Evolutionary conservation across 108 stramenopile genomes (phyloP), one percentile per base, ranked within the genome.

Genomic region (Discostella pseudostelligera): DNA sequence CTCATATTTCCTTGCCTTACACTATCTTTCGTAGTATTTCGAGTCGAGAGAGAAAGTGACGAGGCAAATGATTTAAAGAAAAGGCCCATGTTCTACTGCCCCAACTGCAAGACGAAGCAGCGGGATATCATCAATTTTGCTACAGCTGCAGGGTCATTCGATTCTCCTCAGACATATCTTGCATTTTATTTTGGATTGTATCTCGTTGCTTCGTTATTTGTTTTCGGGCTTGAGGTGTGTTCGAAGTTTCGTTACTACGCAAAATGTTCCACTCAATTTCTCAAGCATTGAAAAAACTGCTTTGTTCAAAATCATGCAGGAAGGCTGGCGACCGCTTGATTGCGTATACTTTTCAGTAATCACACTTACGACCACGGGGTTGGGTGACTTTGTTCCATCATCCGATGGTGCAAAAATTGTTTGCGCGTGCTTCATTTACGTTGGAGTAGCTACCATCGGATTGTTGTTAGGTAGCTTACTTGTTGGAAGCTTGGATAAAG

Each of bases 311-410:
- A 3, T 32, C 32, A 32, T 32, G 32, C 5, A 32, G 32, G 32
- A 32, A 32, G n/a, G 42, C 42, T 94, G 93, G 93, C 53, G 71
- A 26, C 79, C 87, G 19, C 65, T 91, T 22, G 93, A 94, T 78
- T 94, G 93, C 59, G 81, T 94, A 8, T 94, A 94, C 50, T 94
- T 94, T 78, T 87, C 93, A 32, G 93, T 91, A 4, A 86, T 90
- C 28, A 90, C 93, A 9, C 48, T 79, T 7, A 94, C 90, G 39
- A 89, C 88, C 1, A 77, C 87, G 26, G 87, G 93, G 13, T 74
- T 94, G n/a, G 93, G 93, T 16, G 93, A 94, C 56, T 89, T 85
- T 36, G 93, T 91, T 4, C 93, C 93, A 26, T 79, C 89, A 1
- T 72, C 84, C 2, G 83, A 86, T 57, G 73, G 72, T 12, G 89